These are phyloP conservation scores for Apiospora kogelbergensis DNA, from an alignment of 2,329 filamentous ascomycete species.

Conservation along the genomic window DNA sequence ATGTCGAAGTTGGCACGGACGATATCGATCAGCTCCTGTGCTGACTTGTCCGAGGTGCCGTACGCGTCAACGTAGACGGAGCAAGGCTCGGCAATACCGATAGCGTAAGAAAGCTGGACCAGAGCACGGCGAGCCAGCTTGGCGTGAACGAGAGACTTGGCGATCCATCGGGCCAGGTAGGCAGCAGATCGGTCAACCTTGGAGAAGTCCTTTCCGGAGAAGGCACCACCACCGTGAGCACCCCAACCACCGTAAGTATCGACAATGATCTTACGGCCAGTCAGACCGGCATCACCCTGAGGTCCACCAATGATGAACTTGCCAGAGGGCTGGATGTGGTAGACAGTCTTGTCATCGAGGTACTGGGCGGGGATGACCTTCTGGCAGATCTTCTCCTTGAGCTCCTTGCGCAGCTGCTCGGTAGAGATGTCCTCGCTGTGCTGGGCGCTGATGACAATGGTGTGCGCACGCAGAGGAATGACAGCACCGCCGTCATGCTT, in stretches of 20 bases:
- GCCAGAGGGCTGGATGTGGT: conserved; percentile 98
- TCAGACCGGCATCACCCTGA: conserved; percentile 97
- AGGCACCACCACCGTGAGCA: conserved; percentile 99
- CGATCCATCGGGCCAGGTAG: conserved; percentile 97
- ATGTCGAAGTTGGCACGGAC: conserved; percentile 97
- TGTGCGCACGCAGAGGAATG: conserved; percentile 89
- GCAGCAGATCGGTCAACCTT: conserved; percentile 99
- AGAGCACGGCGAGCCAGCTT: conserved; percentile 88
- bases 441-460: conserved; percentile 94
- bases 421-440: conserved; percentile 87
- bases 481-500: conserved; percentile 94
- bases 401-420: conserved; percentile 88
- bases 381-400: conserved; percentile 97
- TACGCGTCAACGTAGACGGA: conserved; percentile 98
- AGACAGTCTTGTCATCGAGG: conserved; percentile 89
- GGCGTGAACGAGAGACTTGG: conserved; percentile 92
- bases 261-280: conserved; percentile 98
- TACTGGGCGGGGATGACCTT: conserved; percentile 89
- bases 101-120: conserved; percentile 98
- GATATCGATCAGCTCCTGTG: conserved; percentile 92
- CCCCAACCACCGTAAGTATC: conserved; percentile 99
- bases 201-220: conserved; percentile 99
- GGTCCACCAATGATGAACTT: conserved; percentile 99
- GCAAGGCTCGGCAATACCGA: conserved; percentile 96
- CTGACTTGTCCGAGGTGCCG: conserved; percentile 86